A percentile compares a stretch with the other conserved stretches of the same genome.
Evolutionary conservation across 805 yeast genomes (phyloP).

Genomic region (Starmerella etchellsii): DNA sequence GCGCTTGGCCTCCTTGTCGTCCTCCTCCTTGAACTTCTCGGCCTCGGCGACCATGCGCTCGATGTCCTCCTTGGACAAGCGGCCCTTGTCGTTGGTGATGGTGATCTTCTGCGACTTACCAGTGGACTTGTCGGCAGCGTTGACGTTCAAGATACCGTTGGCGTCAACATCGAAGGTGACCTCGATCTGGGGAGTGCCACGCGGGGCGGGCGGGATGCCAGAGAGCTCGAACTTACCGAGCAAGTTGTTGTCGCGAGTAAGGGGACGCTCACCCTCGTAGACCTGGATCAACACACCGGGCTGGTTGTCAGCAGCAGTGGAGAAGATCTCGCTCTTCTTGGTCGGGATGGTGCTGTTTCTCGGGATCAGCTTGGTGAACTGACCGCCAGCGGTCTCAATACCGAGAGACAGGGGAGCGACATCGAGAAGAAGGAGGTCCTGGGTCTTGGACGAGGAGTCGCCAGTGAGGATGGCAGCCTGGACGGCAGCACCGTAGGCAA

Average conservation of each 20-base stretch:
- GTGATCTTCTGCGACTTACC: constrained; percentile 96
- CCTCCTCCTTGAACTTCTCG: constrained; percentile 93
- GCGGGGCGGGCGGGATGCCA: constrained; percentile 97
- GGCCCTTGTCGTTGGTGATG: constrained; percentile 97
- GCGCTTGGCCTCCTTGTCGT: constrained; percentile 87
- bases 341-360: constrained; percentile 97
- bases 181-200: constrained; percentile 97
- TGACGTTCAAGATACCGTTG: constrained; percentile 91
- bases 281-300: constrained; percentile 98
- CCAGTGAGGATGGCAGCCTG: constrained; percentile 96
- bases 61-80: constrained; percentile 93
- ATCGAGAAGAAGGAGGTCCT: constrained; percentile 85
- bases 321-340: constrained; percentile 92
- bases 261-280: constrained; percentile 95
- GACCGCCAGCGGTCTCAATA: constrained; percentile 99
- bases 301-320: constrained; percentile 95
- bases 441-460: constrained; percentile 91
- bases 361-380: constrained; percentile 95
- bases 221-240: constrained; percentile 93
- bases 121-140: constrained; percentile 96
- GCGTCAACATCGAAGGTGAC: constrained; percentile 96
- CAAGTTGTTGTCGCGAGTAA: constrained; percentile 89
- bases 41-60: constrained; percentile 98
- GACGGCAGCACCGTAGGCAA: constrained; percentile 98
- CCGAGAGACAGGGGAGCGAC: constrained; percentile 96